Evolutionary conservation across 2,329 filamentous ascomycete genomes (phyloP).

Genomic region (Colletotrichum sp.): DNA sequence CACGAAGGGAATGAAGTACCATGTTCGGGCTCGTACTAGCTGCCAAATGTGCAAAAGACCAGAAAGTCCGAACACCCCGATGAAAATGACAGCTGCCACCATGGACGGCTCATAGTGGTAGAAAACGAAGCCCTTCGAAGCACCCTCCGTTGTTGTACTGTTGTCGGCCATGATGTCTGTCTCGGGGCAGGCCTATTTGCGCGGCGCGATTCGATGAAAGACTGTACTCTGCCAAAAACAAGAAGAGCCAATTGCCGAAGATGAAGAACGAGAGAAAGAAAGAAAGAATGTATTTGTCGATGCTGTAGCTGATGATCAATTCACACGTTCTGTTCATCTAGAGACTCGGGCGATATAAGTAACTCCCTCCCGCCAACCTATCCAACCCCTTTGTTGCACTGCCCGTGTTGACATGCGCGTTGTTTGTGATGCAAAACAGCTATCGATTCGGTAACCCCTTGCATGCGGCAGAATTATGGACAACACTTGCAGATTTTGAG

Average conservation of each 20-base stretch:
- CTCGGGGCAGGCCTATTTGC: neutral
- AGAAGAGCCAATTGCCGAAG: fast-evolving
- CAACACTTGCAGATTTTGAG: neutral
- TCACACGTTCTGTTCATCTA: neutral
- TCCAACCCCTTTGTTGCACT: neutral
- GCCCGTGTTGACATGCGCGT: neutral
- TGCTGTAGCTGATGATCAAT: neutral
- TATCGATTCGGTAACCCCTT: neutral
- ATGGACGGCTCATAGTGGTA: conserved; percentile 56
- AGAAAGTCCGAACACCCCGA: conserved; percentile 44
- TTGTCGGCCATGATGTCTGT: neutral
- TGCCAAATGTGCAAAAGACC: conserved; percentile 44
- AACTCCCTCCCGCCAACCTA: neutral
- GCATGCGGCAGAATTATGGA: neutral
- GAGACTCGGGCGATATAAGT: neutral
- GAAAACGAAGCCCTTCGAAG: conserved; percentile 21
- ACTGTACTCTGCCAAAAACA: neutral
- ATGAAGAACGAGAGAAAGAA: neutral
- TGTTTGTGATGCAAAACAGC: neutral
- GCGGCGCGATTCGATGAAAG: neutral
- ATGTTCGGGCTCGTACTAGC: conserved; percentile 45
- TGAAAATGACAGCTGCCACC: conserved; percentile 46
- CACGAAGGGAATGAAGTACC: conserved; percentile 58
- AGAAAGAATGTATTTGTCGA: neutral
- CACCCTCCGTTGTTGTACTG: neutral